Evolutionary conservation across 2,329 filamentous ascomycete species (phyloP).

Genomic region (Colletotrichum gloeosporioides): DNA sequence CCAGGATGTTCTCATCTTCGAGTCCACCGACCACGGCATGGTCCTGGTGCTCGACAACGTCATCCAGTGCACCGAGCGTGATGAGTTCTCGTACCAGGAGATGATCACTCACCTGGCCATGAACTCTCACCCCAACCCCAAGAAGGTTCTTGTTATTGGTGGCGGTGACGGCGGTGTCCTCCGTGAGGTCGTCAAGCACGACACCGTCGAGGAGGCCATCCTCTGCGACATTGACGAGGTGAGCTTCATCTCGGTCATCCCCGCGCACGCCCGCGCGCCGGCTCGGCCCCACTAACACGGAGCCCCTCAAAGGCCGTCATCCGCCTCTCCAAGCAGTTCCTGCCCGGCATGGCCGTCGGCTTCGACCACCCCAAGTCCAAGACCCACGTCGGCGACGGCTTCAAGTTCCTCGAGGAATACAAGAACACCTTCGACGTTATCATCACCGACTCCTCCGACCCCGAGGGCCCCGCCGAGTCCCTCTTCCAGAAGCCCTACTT

Average conservation of each 20-base stretch:
- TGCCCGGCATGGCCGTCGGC: constrained; percentile 90
- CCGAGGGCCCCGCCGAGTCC: constrained; percentile 93
- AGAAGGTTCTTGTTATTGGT: constrained; percentile 98
- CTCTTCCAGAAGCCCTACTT: constrained; percentile 99
- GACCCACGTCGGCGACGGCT: constrained; percentile 93
- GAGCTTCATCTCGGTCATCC: constrained; percentile 40
- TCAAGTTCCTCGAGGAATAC: constrained; percentile 97
- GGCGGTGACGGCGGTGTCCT: constrained; percentile 97
- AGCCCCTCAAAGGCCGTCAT: constrained; percentile 75
- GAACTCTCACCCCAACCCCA: constrained; percentile 97
- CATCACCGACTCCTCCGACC: constrained; percentile 98
- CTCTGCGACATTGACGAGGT: constrained; percentile 99
- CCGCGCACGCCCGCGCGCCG: not conserved
- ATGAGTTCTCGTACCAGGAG: constrained; percentile 99
- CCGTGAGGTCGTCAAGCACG: constrained; percentile 98
- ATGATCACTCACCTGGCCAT: constrained; percentile 99
- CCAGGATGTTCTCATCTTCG: constrained; percentile 98
- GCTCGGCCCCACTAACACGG: not conserved
- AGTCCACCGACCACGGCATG: constrained; percentile 95
- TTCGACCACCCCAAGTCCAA: constrained; percentile 94
- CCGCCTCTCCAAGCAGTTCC: constrained; percentile 97
- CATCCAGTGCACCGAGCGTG: constrained; percentile 97
- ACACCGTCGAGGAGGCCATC: constrained; percentile 91
- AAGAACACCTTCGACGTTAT: constrained; percentile 99
- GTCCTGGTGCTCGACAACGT: constrained; percentile 98